phyloP scores from a whole-genome alignment of 768 basidiomycete genomes.

The Mrakia hoshinonis region DNA sequence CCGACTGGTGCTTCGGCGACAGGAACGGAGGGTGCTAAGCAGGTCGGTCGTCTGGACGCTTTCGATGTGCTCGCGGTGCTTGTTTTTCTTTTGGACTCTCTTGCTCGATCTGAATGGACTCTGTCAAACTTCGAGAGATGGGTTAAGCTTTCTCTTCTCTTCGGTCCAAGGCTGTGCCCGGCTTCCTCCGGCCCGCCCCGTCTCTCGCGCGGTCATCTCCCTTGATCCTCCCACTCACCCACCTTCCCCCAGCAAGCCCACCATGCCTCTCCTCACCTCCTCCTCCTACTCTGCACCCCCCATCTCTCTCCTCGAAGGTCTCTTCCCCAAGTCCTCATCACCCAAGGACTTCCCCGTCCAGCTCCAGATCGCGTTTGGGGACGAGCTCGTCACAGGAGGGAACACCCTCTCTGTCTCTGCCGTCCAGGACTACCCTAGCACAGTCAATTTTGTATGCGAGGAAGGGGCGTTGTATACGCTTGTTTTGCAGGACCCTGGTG shows the following conservation, averaged over 20 bases:
- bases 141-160: background rate
- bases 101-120: too few relatives aligned
- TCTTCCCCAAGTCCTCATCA: background rate
- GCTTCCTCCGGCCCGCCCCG: background rate
- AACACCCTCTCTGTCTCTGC: background rate
- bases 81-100: too few relatives aligned
- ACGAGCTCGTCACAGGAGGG: slow-evolving; percentile 11
- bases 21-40: too few relatives aligned
- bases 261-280: background rate
- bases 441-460: slow-evolving; percentile 14
- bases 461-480: slow-evolving; percentile 10
- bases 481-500: slow-evolving; percentile 11
- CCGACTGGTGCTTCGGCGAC: too few relatives aligned
- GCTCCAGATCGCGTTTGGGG: slow-evolving; percentile 8
- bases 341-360: background rate
- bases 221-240: background rate
- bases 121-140: too few relatives aligned
- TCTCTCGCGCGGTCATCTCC: background rate
- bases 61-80: too few relatives aligned
- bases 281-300: slow-evolving; percentile 10
- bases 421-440: background rate
- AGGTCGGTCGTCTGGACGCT: too few relatives aligned
- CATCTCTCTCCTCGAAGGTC: slow-evolving; percentile 9
- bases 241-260: background rate
- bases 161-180: background rate